phyloP scores from a whole-genome alignment of 2,329 filamentous ascomycete genomes.

The Tolypocladium inflatum region DNA sequence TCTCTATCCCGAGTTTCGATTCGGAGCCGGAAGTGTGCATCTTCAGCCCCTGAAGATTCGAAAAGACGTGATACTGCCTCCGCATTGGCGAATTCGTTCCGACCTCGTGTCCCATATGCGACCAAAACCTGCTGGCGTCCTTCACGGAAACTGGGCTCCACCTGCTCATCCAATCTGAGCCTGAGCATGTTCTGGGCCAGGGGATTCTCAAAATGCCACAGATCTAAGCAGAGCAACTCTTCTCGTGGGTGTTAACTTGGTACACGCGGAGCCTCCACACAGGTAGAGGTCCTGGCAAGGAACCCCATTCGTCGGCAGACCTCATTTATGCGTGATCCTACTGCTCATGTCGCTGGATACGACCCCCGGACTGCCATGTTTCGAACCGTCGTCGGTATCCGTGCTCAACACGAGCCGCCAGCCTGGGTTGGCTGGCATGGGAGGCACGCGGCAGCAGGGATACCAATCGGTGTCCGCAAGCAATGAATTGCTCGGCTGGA shows the following conservation, averaged over 20 bases:
- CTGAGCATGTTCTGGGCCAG: background rate
- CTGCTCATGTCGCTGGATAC: background rate
- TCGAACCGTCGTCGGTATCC: background rate
- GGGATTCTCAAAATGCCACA: background rate
- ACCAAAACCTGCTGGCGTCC: constrained; percentile 1
- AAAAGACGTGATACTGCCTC: background rate
- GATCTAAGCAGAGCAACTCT: background rate
- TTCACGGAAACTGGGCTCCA: background rate
- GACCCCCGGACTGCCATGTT: background rate
- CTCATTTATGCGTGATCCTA: background rate
- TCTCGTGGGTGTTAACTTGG: background rate
- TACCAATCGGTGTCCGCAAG: background rate
- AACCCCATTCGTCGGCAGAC: background rate
- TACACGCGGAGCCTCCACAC: background rate
- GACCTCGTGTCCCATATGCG: background rate
- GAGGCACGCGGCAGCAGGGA: constrained; percentile 1
- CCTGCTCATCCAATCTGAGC: background rate
- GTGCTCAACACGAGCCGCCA: background rate
- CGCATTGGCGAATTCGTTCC: background rate
- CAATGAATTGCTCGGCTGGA: background rate
- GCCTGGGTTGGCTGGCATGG: background rate
- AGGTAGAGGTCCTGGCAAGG: background rate
- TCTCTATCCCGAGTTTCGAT: background rate
- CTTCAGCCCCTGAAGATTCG: background rate
- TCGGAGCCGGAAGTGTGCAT: background rate